These are phyloP conservation scores for Dactylis glomerata DNA, from an alignment of 176 grass and related monocot genomes.

Conservation along the genomic window DNA sequence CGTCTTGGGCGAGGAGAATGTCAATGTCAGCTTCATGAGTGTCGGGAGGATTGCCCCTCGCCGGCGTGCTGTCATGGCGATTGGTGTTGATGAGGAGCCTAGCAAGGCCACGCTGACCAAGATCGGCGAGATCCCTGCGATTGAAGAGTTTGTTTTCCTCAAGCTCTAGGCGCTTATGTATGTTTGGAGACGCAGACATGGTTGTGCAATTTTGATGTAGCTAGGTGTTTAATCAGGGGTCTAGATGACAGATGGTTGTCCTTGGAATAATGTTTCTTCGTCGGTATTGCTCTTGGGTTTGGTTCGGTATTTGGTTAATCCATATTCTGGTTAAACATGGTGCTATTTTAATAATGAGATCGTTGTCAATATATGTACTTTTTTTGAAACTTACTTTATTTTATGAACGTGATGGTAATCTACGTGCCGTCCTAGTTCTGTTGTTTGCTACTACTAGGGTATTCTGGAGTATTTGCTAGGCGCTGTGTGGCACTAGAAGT, in stretches of 20 bases:
- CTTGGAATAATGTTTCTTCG: conserved; percentile 30
- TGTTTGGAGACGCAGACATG: conserved; percentile 11
- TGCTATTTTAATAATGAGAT: conserved; percentile 36
- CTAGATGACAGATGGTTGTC: conserved; percentile 25
- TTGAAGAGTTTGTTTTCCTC: conserved; percentile 90
- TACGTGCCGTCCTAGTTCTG: not conserved
- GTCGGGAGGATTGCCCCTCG: conserved; percentile 68
- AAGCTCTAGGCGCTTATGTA: conserved; percentile 56
- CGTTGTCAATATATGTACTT: not conserved
- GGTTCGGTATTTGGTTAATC: not conserved
- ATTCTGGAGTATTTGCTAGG: too few relatives aligned
- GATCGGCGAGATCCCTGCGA: conserved; percentile 74
- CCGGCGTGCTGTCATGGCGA: conserved; percentile 76
- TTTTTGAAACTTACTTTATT: too few relatives aligned
- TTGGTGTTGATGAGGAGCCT: conserved; percentile 75
- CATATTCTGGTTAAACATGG: not conserved
- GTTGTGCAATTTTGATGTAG: conserved; percentile 52
- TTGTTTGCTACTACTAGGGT: not conserved
- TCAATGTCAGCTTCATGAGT: conserved; percentile 96
- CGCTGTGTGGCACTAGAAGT: not conserved
- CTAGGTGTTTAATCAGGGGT: conserved; percentile 27
- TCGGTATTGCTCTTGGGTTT: conserved; percentile 1
- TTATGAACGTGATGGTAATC: not conserved
- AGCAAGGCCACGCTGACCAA: conserved; percentile 52
- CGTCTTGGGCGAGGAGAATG: conserved; percentile 68